phyloP scores from a whole-genome alignment of 305 asterid genomes.

The Fraxinus dipetala region DNA sequence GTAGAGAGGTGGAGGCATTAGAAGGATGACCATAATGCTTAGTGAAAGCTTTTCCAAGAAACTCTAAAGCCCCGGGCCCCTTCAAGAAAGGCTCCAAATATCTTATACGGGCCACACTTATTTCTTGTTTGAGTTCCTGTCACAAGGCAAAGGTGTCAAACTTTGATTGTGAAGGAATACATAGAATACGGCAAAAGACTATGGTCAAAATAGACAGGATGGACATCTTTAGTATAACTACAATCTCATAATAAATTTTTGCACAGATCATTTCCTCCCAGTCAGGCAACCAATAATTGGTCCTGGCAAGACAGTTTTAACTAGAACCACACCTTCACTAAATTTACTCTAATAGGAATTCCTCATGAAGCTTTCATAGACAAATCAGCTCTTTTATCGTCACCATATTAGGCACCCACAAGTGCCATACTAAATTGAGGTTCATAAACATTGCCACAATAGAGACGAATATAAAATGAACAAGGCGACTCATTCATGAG shows the following conservation, averaged over 20 bases:
- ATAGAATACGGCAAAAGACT: not conserved
- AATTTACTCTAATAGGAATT: not conserved
- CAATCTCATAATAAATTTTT: not conserved
- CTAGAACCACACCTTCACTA: not conserved
- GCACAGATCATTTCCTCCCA: not conserved
- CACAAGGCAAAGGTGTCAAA: constrained; percentile 5
- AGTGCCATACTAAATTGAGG: not conserved
- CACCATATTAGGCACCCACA: not conserved
- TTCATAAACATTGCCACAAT: not conserved
- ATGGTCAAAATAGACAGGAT: not conserved
- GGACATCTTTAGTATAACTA: not conserved
- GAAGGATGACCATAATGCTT: constrained; percentile 68
- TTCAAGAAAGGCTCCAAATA: constrained; percentile 74
- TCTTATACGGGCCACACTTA: constrained; percentile 76
- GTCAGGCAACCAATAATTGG: not conserved
- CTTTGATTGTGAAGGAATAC: not conserved
- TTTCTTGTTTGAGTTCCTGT: constrained; percentile 79
- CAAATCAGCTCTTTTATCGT: not conserved
- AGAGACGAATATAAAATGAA: not conserved
- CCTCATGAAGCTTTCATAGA: not conserved
- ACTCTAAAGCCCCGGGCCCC: constrained; percentile 78
- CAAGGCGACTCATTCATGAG: not conserved
- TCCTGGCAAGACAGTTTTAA: not conserved
- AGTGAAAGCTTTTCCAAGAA: constrained; percentile 68
- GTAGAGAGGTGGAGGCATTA: constrained; percentile 50